phyloP scores from a whole-genome alignment of 306 rosid genomes.

The Prunus kanzakura region DNA sequence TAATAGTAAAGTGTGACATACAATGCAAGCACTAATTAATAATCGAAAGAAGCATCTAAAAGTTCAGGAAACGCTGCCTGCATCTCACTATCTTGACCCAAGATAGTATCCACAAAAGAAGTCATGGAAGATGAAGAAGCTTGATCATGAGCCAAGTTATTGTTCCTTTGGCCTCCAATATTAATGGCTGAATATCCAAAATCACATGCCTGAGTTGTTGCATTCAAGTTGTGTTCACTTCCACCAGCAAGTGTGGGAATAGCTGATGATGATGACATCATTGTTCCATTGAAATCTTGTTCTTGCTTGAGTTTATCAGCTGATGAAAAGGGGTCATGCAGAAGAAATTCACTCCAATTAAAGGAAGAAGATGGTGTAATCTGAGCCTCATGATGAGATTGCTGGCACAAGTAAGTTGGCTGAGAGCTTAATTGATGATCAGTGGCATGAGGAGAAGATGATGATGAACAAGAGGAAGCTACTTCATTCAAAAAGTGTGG shows the following conservation, averaged over 20 bases:
- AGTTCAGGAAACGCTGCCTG: slow-evolving; percentile 68
- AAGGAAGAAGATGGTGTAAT: slow-evolving; percentile 33
- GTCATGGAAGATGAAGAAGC: slow-evolving; percentile 37
- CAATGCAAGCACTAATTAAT: slow-evolving; percentile 17
- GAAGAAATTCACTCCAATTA: slow-evolving; percentile 61
- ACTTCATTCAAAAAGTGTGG: slow-evolving; percentile 53
- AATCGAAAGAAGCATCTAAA: slow-evolving; percentile 64
- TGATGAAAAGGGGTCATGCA: slow-evolving; percentile 40
- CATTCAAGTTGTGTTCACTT: slow-evolving; percentile 19
- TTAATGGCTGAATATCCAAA: slow-evolving; percentile 29
- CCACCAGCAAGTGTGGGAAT: slow-evolving; percentile 12
- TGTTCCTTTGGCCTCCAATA: slow-evolving; percentile 21
- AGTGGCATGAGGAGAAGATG: slow-evolving; percentile 54
- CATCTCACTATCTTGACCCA: slow-evolving; percentile 75
- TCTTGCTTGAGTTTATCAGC: slow-evolving; percentile 31
- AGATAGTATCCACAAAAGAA: slow-evolving; percentile 71
- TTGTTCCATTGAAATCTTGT: slow-evolving; percentile 23
- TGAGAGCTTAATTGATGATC: slow-evolving; percentile 37
- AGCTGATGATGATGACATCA: slow-evolving; percentile 18
- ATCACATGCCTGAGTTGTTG: slow-evolving; percentile 22
- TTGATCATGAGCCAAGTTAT: slow-evolving; percentile 21
- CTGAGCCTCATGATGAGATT: slow-evolving; percentile 28
- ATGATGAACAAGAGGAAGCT: slow-evolving; percentile 68
- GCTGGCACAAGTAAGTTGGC: slow-evolving; percentile 33
- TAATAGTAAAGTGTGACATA: neutral